These are phyloP conservation scores for Backusella luteola DNA, from an alignment of 192 early-diverging fungal genomes.

Conservation along the genomic window DNA sequence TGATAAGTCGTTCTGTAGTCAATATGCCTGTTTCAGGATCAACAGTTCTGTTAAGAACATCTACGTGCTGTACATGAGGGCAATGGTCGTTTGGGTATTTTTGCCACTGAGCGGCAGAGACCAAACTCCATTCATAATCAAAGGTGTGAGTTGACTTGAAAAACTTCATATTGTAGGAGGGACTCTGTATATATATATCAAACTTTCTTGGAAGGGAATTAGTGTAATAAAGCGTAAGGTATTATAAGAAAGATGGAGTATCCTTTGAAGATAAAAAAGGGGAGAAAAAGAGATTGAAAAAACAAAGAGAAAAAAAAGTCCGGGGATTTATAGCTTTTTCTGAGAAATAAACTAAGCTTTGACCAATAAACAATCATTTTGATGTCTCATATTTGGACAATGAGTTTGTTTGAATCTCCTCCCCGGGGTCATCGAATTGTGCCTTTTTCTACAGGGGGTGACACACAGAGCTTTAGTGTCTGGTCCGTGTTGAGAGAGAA, in stretches of 20 bases:
- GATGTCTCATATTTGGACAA: slow-evolving; percentile 5
- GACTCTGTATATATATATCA: neutral
- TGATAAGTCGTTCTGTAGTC: slow-evolving; percentile 87
- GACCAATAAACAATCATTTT: neutral
- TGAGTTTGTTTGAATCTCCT: neutral
- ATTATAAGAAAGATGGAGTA: neutral
- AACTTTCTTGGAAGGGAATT: neutral
- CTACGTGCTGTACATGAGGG: slow-evolving; percentile 88
- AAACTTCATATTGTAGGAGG: slow-evolving; percentile 67
- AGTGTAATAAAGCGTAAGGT: neutral
- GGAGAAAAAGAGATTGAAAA: neutral
- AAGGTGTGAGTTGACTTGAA: slow-evolving; percentile 78
- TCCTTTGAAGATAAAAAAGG: neutral
- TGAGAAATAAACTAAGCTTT: slow-evolving; percentile 5
- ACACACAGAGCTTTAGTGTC: neutral
- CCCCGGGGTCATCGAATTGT: neutral
- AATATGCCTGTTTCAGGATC: slow-evolving; percentile 82
- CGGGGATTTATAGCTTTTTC: slow-evolving; percentile 1
- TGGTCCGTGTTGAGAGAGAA: neutral
- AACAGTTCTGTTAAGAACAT: slow-evolving; percentile 79
- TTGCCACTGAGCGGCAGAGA: slow-evolving; percentile 86
- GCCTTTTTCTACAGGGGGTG: slow-evolving; percentile 3
- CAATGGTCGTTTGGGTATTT: slow-evolving; percentile 97
- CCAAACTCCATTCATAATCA: slow-evolving; percentile 77
- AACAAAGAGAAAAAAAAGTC: neutral